phyloP scores from a whole-genome alignment of 495 filamentous ascomycete genomes.

The Ramalina intermedia region DNA sequence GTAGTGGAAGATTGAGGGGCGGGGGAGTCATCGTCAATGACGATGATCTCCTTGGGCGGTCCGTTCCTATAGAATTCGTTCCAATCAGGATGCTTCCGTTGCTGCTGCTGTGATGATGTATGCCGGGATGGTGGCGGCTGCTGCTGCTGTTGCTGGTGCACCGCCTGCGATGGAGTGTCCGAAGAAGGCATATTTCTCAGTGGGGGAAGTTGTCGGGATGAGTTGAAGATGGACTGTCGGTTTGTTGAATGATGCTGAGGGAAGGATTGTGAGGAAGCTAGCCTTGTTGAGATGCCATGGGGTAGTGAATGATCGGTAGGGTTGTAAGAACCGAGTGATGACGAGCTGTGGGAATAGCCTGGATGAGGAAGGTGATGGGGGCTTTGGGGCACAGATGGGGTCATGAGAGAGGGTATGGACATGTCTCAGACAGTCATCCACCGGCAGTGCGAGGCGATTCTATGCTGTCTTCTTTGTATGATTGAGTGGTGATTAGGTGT shows the following conservation, averaged over 20 bases:
- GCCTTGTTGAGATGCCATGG: constrained; percentile 31
- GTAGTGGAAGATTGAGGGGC: constrained; percentile 25
- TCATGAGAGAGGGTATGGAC: constrained; percentile 77
- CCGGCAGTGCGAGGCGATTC: no score
- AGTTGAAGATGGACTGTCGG: constrained; percentile 13
- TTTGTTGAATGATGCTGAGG: constrained; percentile 30
- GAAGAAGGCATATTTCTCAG: constrained; percentile 11
- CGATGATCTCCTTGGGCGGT: constrained; percentile 81
- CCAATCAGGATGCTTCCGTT: constrained; percentile 68
- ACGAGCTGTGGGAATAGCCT: constrained; percentile 37
- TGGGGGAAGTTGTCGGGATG: constrained; percentile 18
- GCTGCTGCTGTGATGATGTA: constrained; percentile 19
- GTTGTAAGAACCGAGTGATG: constrained; percentile 27
- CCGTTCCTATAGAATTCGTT: constrained; percentile 84
- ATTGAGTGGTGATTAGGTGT: no score
- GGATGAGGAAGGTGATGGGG: constrained; percentile 57
- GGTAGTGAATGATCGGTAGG: constrained; percentile 32
- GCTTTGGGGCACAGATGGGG: constrained; percentile 60
- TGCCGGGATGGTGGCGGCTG: no score
- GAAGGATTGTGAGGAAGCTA: constrained; percentile 35
- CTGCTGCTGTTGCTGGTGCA: not conserved
- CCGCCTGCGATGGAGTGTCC: constrained; percentile 9
- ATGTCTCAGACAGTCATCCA: constrained; percentile 26
- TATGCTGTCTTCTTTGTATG: no score
- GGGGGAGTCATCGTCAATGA: constrained; percentile 84